These are phyloP conservation scores for Chloromonas sp. DNA, from an alignment of 163 green algal genomes.

Conservation along the genomic window DNA sequence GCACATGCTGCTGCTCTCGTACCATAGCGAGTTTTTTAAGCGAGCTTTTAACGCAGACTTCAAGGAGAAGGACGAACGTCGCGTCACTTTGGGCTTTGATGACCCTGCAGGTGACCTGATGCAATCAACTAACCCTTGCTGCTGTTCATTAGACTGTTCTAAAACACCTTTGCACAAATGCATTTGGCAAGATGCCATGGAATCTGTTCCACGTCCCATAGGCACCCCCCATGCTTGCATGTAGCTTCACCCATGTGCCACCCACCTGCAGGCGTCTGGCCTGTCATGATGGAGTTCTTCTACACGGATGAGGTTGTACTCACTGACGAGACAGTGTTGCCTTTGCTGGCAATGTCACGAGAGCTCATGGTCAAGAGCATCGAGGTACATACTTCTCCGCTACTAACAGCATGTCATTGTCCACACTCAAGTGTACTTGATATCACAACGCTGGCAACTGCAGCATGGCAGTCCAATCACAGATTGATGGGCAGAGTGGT, in stretches of 20 bases:
- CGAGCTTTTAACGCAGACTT: slow-evolving; percentile 17
- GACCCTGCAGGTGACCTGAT: slow-evolving; percentile 11
- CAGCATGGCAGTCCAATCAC: no score
- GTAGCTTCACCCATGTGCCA: neutral
- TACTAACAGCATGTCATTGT: no score
- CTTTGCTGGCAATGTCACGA: slow-evolving; percentile 17
- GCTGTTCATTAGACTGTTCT: no score
- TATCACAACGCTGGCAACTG: no score
- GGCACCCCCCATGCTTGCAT: neutral
- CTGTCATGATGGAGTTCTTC: slow-evolving; percentile 21
- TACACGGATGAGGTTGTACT: slow-evolving; percentile 26
- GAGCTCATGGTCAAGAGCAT: slow-evolving; percentile 26
- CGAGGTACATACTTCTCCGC: slow-evolving; percentile 5
- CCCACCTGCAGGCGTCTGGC: slow-evolving; percentile 10
- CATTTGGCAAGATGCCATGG: neutral
- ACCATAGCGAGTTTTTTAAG: slow-evolving; percentile 28
- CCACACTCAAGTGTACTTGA: no score
- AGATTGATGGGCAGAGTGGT: no score
- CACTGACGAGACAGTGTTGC: slow-evolving; percentile 23
- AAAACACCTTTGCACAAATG: neutral
- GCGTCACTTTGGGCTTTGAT: slow-evolving; percentile 11
- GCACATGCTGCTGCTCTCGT: slow-evolving; percentile 35
- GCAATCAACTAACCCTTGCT: neutral
- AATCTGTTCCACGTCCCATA: no score
- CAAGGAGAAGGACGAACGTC: slow-evolving; percentile 8